Base-by-base conservation (phyloP, 805 yeast genomes). In the Zygosaccharomyces bisporus region DNA sequence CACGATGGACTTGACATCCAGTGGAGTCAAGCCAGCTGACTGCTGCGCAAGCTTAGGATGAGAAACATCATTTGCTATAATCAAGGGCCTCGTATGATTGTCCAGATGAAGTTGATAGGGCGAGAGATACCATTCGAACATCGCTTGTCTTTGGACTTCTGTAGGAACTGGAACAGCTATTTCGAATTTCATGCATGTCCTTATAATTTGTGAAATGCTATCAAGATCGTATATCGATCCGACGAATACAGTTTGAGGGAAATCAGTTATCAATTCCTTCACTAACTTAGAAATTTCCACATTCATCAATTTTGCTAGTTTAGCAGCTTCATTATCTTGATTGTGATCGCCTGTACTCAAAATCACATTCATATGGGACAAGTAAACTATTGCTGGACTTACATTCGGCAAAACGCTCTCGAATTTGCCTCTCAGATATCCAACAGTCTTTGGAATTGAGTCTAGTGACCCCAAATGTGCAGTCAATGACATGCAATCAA, bases 1-100 rank as follows among this genome's bases (percentile, higher is more conserved):
- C 4, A 89, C 77, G 46, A 89, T 86, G 0, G 91, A 79, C 3
- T 68, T 67, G 37, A 91, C 69, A 61, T 93, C 97, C 16, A 84
- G 71, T 1, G 97, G 95, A 0, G 93, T 85, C 43, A 91, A 71
- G 16, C 98, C 98, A 2, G 98, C 98, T 47, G 95, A 85, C 56
- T 89, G 95, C 39, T 85, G 66, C 0, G 97, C 84, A 23, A 93
- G 67, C 0, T 77, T 66, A 1, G 72, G 66, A 4, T 76, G 54
- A 2, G 80, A 74, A 3, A 89, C 77, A 53, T 52, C 47, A 2
- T 39, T 14, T 0, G 40, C 48, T 3, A 41, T 6, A 4, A 21
- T 10, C 8, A 53, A 51, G 1, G 16, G 19, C 7, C 24, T 16
- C 4, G 34, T 36, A 20, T 39, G 12, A 7, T 9, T 9, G 2